Base-by-base conservation (phyloP, 2,329 filamentous ascomycete genomes). In the Fonsecaea nubica region DNA sequence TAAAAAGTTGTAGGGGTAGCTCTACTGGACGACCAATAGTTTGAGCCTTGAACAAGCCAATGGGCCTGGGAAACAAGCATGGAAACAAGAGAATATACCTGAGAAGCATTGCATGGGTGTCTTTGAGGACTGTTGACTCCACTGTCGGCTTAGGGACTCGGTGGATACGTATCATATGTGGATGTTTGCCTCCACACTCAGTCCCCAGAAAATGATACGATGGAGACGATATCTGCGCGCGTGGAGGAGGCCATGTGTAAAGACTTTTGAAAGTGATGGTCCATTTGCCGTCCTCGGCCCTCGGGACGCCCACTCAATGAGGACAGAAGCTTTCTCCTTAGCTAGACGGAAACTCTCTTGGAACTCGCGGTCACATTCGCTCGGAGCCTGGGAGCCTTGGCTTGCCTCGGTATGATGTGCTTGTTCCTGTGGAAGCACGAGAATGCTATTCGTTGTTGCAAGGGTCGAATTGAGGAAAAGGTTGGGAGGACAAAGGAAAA, bases 231-330 rank as follows among this genome's bases (percentile, higher is more conserved):
- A 30, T 10, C n/a, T 21, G n/a, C n/a, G 42, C 42, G 10, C 3
- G 18, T 8, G 42, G 42, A 48, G 18, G 42, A n/a, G 42, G 21
- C 9, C 4, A 8, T 48, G 42, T 6, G 21, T n/a, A 21, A 9
- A 4, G 9, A 32, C 30, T 32, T 30, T 12, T 50, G 18, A 18
- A 50, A 30, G 45, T 18, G 12, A 50, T 50, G 30, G 5, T 50
- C 45, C 45, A 25, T 50, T 50, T 50, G 45, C 45, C 18, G 18
- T 50, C 18, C 45, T 50, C 45, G 45, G 45, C 18, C 45, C 45
- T 50, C 45, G 45, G 45, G 45, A 13, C 8, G 42, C 42, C 42
- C 7, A 3, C 42, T 48, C 2, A 21, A 48, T 21, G n/a, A 48
- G 7, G n/a, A 21, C 6, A 3, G n/a, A 3, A 9, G 42, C 42